Base-by-base conservation (phyloP, 148 eudicot genomes). In the Salicornia ramosissima region DNA sequence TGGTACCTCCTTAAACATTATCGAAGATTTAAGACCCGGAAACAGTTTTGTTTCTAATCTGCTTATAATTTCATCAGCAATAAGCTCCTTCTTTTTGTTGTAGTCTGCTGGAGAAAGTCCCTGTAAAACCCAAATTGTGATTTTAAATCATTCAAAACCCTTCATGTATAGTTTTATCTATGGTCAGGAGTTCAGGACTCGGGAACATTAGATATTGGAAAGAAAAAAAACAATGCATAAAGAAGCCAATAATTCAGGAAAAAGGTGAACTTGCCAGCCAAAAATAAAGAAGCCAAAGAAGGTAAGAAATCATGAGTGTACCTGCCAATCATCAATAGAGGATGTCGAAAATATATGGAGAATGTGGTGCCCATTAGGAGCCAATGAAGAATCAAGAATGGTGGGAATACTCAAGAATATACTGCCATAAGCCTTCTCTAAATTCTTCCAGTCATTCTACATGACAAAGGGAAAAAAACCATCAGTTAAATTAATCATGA, bases 361-460 rank as follows among this genome's bases (percentile, higher is more conserved):
- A 71, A 94, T 94, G 81, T 94, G 97, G 51, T 77, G 81, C 46
- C 98, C 92, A 65, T 82, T 78, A 56, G 98, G 98, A 71, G 98
- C 98, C 82, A 94, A 82, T 33, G 98, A 88, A 65, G 87, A 64
- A 81, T 94, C 98, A 57, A 94, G 97, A 62, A 94, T 65, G 39
- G 98, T 94, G 66, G 98, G 98, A 81, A 94, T 94, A 85, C 98
- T 94, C 88, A 94, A 80, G 80, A 94, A 90, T 77, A 94, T 88
- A 83, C 97, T 90, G 30, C 98, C 98, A 80, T 88, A 94, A 46
- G 96, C 77, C 64, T 75, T 61, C 78, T 94, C 98, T 40, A 94
- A 80, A 70, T 81, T 78, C 31, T 74, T 70, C 98, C 98, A 94
- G 11, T 91, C 86, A 75, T 85, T 81, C 98, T 93, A 68, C 42